Base-by-base conservation (phyloP, 2,329 filamentous ascomycete species). In the Colletotrichum karsti region DNA sequence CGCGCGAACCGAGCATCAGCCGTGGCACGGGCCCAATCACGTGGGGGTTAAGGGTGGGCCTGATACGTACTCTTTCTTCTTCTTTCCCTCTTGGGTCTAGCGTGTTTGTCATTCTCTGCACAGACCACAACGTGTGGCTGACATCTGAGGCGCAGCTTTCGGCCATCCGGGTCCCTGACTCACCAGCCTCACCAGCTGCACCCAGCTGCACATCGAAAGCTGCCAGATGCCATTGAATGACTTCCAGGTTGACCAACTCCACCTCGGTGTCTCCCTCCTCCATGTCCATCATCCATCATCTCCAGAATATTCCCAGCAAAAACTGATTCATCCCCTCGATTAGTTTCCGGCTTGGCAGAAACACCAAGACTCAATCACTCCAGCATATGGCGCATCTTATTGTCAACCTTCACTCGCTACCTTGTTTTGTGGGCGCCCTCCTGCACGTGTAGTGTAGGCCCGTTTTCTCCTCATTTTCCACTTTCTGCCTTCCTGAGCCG, bases 261-360 rank as follows among this genome's bases (percentile, higher is more conserved):
- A 20, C 41, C 18, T 20, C 41, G 4, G 8, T 35, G 30, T 9
- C 28, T 30, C 39, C 5, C n/a, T 18, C 35, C 13, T 39, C 35
- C 12, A 4, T 9, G 35, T 37, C 35, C 39, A 18, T 18, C 15
- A 2, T 18, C 39, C 13, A 3, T 18, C 13, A 3, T 18, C 39
- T 15, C 39, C 39, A 18, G 20, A n/a, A n/a, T n/a, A n/a, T n/a
- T n/a, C n/a, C n/a, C n/a, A n/a, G n/a, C n/a, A n/a, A n/a, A n/a
- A n/a, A n/a, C n/a, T n/a, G n/a, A n/a, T n/a, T n/a, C n/a, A n/a
- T n/a, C n/a, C n/a, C n/a, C n/a, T n/a, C n/a, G n/a, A n/a, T n/a
- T n/a, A n/a, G n/a, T n/a, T n/a, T n/a, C n/a, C 63, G 63, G 59
- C 63, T 67, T 57, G 53, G 60, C 60, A 64, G 53, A 64, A 67